These are phyloP conservation scores for Fusarium ramigenum DNA, from an alignment of 2,329 filamentous ascomycete species.

Conservation along the genomic window DNA sequence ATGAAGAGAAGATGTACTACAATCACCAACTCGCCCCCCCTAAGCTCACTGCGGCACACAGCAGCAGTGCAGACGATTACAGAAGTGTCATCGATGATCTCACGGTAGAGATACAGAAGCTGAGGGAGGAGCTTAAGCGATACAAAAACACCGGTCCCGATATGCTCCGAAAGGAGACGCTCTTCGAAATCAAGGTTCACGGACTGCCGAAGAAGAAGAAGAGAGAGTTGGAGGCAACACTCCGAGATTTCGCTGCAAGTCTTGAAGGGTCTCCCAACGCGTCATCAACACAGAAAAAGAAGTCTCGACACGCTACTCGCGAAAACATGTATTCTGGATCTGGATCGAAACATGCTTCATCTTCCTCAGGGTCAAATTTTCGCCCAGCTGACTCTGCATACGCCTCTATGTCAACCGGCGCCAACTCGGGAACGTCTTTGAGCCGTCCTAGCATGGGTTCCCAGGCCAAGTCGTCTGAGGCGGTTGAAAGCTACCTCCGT, in stretches of 20 bases:
- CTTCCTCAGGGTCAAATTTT: slow-evolving; percentile 62
- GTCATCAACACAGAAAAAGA: slow-evolving; percentile 54
- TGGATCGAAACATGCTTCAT: slow-evolving; percentile 61
- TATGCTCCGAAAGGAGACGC: slow-evolving; percentile 75
- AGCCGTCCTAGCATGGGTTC: slow-evolving; percentile 49
- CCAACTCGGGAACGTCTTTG: slow-evolving; percentile 53
- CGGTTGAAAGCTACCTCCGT: slow-evolving; percentile 74
- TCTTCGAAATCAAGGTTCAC: slow-evolving; percentile 86
- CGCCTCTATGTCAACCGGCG: slow-evolving; percentile 71
- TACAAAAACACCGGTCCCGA: slow-evolving; percentile 74
- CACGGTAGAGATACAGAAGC: slow-evolving; percentile 82
- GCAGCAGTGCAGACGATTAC: slow-evolving; percentile 77
- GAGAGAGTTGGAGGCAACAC: slow-evolving; percentile 76
- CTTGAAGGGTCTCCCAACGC: slow-evolving; percentile 62
- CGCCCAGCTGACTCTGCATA: slow-evolving; percentile 70
- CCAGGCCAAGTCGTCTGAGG: slow-evolving; percentile 57
- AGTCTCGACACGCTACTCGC: slow-evolving; percentile 53
- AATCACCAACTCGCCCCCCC: slow-evolving; percentile 39
- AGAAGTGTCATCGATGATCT: slow-evolving; percentile 88
- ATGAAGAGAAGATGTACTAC: slow-evolving; percentile 52
- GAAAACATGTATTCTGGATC: slow-evolving; percentile 53
- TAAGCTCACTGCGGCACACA: slow-evolving; percentile 52
- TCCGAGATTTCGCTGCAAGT: slow-evolving; percentile 75
- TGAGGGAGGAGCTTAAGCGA: slow-evolving; percentile 77
- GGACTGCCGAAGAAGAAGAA: slow-evolving; percentile 77